Percentiles rank a stretch among this genome's conserved stretches.
phyloP scores from a whole-genome alignment of 352 stramenopile genomes.

The Stramenopiles sp. region DNA sequence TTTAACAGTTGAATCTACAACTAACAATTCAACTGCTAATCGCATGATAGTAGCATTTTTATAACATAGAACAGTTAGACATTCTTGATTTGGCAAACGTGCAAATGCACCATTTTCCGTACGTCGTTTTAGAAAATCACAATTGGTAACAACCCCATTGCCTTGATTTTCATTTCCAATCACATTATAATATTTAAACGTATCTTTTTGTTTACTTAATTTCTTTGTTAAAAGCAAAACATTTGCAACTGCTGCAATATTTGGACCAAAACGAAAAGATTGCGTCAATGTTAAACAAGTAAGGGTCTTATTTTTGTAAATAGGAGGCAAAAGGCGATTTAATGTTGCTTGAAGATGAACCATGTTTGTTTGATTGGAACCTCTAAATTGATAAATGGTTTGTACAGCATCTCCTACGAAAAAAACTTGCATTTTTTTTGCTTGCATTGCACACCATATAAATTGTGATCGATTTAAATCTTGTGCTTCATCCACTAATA shows the following conservation, averaged over 20 bases:
- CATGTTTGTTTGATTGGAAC: slow-evolving; percentile 18
- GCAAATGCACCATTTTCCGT: slow-evolving; percentile 12
- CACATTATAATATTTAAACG: slow-evolving; percentile 20
- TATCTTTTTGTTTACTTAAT: slow-evolving; percentile 11
- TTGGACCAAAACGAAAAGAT: slow-evolving; percentile 23
- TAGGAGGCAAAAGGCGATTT: too few species aligned
- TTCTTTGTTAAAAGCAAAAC: slow-evolving; percentile 25
- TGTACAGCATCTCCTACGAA: slow-evolving; percentile 26
- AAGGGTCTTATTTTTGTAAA: too few species aligned
- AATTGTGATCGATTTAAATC: too few species aligned
- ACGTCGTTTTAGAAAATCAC: slow-evolving; percentile 10
- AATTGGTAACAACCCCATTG: slow-evolving; percentile 15
- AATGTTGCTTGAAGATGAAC: slow-evolving; percentile 18
- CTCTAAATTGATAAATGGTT: slow-evolving; percentile 23
- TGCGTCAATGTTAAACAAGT: slow-evolving; percentile 21
- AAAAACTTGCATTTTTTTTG: too few species aligned
- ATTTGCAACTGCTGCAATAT: slow-evolving; percentile 25
- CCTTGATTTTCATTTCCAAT: slow-evolving; percentile 12
- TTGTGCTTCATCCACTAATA: too few species aligned
- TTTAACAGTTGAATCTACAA: too few species aligned
- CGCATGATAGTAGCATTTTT: too few species aligned
- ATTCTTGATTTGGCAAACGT: slow-evolving; percentile 11
- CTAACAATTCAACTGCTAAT: too few species aligned
- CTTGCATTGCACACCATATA: too few species aligned
- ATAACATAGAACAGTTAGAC: too few species aligned